Base-by-base conservation (phyloP, 495 filamentous ascomycete genomes). In the Aspergillus nidulans region DNA sequence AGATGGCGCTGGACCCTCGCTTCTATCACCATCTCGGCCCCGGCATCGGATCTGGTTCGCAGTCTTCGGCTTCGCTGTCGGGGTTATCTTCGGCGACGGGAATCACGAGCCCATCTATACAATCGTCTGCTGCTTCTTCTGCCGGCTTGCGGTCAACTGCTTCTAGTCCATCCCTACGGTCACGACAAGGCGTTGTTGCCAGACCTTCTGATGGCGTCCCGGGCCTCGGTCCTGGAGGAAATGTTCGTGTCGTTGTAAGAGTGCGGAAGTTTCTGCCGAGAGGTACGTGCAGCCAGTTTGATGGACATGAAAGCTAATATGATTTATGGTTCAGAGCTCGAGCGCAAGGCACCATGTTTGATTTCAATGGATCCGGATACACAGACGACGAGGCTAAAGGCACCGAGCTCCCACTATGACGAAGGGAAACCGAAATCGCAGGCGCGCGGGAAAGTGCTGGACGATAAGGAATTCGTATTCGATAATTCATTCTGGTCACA, bases 401-500 rank as follows among this genome's bases (percentile, higher is more conserved):
- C 73, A 10, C 82, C 88, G 26, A 82, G 85, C 34, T 86, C 89
- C 0, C 79, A 79, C 51, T 71, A 67, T 36, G 85, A 89, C 55
- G 78, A 80, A n/a, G 81, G 79, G 30, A 90, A 90, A 58, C 62
- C 81, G 40, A 81, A 85, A 40, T 81, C 81, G 1, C 84, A 86
- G 63, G 79, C 81, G 9, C 86, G 90, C 32, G 75, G 75, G 24
- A 95, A 89, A 68, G 74, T 88, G 2, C 69, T 87, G 49, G 92
- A 97, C 62, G 88, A 95, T 63, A 97, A 95, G 72, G 77, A 78
- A 0, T 99, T 99, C 61, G 90, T 87, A 9, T 99, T 99, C 61
- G 94, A 99, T 74, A 95, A 91, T 67, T 96, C 90, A 1, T 99
- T 97, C 72, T 97, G 92, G 91, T 96, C 92, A 52, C 90, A 95